Evolutionary conservation across 495 filamentous ascomycete genomes (phyloP), one percentile per base, ranked within the genome.

Genomic region (Penicillium robsamsonii): DNA sequence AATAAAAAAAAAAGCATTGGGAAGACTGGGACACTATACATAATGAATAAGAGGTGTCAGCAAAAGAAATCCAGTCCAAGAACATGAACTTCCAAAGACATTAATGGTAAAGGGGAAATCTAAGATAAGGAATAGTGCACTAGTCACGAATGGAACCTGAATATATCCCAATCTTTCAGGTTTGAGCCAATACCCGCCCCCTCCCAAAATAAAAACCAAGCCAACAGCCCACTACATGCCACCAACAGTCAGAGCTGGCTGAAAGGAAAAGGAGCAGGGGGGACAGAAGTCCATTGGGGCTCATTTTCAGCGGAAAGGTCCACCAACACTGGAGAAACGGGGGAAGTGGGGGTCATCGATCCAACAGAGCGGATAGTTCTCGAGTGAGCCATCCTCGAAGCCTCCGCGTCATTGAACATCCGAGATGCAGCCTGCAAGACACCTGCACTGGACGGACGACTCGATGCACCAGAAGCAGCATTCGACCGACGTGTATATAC

Each of bases 401-500:
- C 17, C 41, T 43, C 41, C 18, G 20, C 17, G 4, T 20, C 17
- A 7, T 24, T 43, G 41, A 43, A 43, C 20, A 43, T 20, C 1
- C 41, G 41, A 6, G 41, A 24, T 12, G 41, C 17, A 13, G 41
- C 20, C 18, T 43, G 20, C 18, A 43, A 43, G 18, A 43, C 9
- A 24, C 41, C 41, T 13, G 18, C 12, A 24, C 41, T 43, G 5
- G 41, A 47, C n/a, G 45, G 24, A 42, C 27, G 45, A 38, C 42
- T 43, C 24, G 49, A 44, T 44, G 41, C 37, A 9, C 31, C 33
- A 10, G 59, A 58, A 5, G 29, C 24, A 48, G 22, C 24, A 48
- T 54, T 56, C 2, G 58, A 58, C 2, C 38, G 13, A 22, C 29
- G 35, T 22, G 55, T 41, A 25, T 17, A 35, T 12, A 46, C n/a